These are phyloP conservation scores for Coprinellus aureogranulatus DNA, from an alignment of 768 basidiomycete genomes.

Conservation along the genomic window DNA sequence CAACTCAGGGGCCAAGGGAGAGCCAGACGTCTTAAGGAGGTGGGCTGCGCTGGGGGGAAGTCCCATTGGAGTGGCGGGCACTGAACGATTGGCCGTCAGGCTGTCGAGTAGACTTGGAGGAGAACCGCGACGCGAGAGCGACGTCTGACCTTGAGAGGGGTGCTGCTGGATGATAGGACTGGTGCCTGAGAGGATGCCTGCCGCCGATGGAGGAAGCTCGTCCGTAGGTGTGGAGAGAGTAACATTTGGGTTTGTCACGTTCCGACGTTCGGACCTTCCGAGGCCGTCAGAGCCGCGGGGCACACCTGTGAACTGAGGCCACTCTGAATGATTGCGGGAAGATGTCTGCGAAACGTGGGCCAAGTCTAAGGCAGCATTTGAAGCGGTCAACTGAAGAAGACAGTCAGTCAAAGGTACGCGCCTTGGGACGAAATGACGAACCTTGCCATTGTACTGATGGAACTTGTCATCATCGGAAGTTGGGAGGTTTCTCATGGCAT, in stretches of 20 bases:
- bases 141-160: conserved; percentile 55
- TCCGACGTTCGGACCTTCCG: conserved; percentile 61
- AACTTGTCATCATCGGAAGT: conserved; percentile 91
- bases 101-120: conserved; percentile 65
- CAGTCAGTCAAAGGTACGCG: conserved; percentile 1
- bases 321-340: conserved; percentile 76
- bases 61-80: conserved; percentile 77
- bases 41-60: conserved; percentile 48
- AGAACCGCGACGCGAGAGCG: conserved; percentile 70
- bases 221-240: conserved; percentile 56
- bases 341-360: conserved; percentile 86
- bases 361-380: conserved; percentile 82
- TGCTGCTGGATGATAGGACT: conserved; percentile 66
- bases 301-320: conserved; percentile 83
- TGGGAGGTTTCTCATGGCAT: conserved; percentile 84
- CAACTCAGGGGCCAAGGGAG: conserved; percentile 61
- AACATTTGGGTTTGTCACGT: conserved; percentile 71
- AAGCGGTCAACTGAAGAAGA: conserved; percentile 68
- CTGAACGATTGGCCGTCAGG: conserved; percentile 65
- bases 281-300: conserved; percentile 61
- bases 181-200: conserved; percentile 51
- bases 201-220: conserved; percentile 43
- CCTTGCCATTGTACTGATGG: conserved; percentile 63
- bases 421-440: conserved; percentile 25
- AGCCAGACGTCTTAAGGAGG: conserved; percentile 65